Conservation (phyloP, 176 grass and related monocot species). For the Alloteropsis semialata region DNA sequence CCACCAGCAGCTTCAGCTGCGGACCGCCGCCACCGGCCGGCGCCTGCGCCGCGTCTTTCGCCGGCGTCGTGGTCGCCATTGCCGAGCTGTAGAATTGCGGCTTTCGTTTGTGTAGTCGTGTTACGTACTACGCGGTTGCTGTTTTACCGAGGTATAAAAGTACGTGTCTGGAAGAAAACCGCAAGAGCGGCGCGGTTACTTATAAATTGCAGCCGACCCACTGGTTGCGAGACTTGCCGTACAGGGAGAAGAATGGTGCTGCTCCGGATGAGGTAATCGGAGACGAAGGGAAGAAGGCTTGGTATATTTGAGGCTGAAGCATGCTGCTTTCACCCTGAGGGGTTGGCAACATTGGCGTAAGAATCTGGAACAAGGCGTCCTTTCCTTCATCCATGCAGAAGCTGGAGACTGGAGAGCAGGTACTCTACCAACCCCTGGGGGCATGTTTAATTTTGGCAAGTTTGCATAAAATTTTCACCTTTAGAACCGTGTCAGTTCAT, state of each 20-base stretch:
- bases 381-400: slow-evolving; percentile 20
- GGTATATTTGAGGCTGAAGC: slow-evolving; percentile 35
- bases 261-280: not conserved
- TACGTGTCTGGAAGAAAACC: not conserved
- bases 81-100: not conserved
- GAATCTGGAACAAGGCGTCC: not conserved
- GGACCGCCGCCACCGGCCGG: not conserved
- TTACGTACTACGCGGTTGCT: not conserved
- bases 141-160: not conserved
- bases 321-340: slow-evolving; percentile 19
- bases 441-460: too few species aligned
- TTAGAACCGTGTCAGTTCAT: too few species aligned
- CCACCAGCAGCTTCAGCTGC: slow-evolving; percentile 70
- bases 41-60: not conserved
- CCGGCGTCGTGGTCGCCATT: slow-evolving; percentile 5
- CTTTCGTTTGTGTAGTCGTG: too few species aligned
- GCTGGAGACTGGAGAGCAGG: too few species aligned
- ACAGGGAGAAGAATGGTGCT: not conserved
- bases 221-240: slow-evolving; percentile 8
- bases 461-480: too few species aligned
- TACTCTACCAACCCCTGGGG: too few species aligned
- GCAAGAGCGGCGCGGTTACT: not conserved
- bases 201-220: too few species aligned
- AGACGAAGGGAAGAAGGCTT: slow-evolving; percentile 11
- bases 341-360: not conserved